Base-by-base conservation (phyloP, 345 rosid genomes). In the Lepidium didymum region DNA sequence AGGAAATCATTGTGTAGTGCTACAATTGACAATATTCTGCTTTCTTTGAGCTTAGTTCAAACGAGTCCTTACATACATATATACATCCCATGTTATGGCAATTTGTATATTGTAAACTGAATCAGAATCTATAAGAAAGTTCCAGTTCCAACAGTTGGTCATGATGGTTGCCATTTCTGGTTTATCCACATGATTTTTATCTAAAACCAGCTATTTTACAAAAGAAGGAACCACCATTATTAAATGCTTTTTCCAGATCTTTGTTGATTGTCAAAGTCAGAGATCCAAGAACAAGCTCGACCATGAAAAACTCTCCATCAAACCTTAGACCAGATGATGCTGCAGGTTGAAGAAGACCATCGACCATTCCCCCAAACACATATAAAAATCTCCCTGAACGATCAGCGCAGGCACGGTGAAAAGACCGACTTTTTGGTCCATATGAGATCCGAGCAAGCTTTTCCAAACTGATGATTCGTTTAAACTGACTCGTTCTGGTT, bases 341-440 rank as follows among this genome's bases (percentile, higher is more conserved):
- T 13, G 65, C 80, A 45, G 85, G 85, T 25, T 83, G 87, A 75
- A 71, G 64, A 31, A 76, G 27, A 38, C 89, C 96, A 71, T 94
- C 87, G 11, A 87, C 89, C 99, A 90, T 94, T 37, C 99, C 99
- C 1, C 99, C 99, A 66, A 79, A 87, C 67, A 91, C 80, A 64
- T 81, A 91, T 66, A 94, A 50, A 65, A 73, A 81, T 10, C 86
- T 64, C 14, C 97, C 96, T 11, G 94, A 80, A 53, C 64, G 62
- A 79, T 90, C 99, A 11, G 78, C 75, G 19, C 96, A 94, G 1
- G 91, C 87, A 27, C 83, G 87, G 64, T 94, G 99, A 70, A 94
- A 94, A 35, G 99, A 94, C 49, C 96, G 74, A 13, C 75, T 16
- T 40, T 75, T 80, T 0, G 97, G 85, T 73, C 81, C 76, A 27